A percentile compares a stretch with the other conserved stretches of the same genome.
Evolutionary conservation across 805 yeast genomes (phyloP).

Genomic region (Metschnikowia chrysomelidarum): DNA sequence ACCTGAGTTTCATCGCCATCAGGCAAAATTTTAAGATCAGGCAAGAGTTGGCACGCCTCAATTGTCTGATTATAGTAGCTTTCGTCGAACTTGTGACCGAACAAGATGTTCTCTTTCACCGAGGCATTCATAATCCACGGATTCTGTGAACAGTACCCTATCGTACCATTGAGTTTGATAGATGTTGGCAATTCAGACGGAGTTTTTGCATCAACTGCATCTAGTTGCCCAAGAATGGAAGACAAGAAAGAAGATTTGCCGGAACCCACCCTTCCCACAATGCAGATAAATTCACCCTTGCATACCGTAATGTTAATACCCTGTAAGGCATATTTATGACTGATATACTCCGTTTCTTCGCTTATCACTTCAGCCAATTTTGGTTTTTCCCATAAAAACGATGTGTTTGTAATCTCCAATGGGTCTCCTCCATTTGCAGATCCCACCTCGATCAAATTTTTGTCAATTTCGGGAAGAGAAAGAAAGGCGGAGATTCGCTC

Average conservation of each 20-base stretch:
- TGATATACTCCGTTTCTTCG: slow-evolving; percentile 13
- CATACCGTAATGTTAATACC: slow-evolving; percentile 8
- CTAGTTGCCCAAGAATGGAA: slow-evolving; percentile 17
- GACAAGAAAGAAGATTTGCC: slow-evolving; percentile 18
- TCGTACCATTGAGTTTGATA: slow-evolving; percentile 28
- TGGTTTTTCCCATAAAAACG: slow-evolving; percentile 17
- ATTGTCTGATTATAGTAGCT: slow-evolving; percentile 32
- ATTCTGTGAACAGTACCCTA: slow-evolving; percentile 41
- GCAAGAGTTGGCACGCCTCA: slow-evolving; percentile 35
- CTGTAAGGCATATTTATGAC: slow-evolving; percentile 27
- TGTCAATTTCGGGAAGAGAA: slow-evolving; percentile 19
- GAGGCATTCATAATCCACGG: slow-evolving; percentile 44
- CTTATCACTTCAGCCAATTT: neutral
- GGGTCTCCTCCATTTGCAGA: slow-evolving; percentile 1
- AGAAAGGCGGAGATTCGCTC: slow-evolving; percentile 52
- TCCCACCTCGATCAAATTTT: slow-evolving; percentile 8
- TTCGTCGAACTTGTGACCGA: slow-evolving; percentile 34
- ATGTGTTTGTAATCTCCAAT: slow-evolving; percentile 9
- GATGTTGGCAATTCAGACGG: slow-evolving; percentile 7
- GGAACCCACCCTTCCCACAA: slow-evolving; percentile 19
- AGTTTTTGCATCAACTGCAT: slow-evolving; percentile 12
- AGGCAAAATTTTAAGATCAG: slow-evolving; percentile 36
- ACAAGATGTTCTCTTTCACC: slow-evolving; percentile 38
- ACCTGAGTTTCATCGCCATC: slow-evolving; percentile 43
- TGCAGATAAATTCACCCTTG: slow-evolving; percentile 17